Percentiles rank a stretch among this genome's conserved stretches.
phyloP scores from a whole-genome alignment of 441 rosid species.

The Isatis lusitanica region DNA sequence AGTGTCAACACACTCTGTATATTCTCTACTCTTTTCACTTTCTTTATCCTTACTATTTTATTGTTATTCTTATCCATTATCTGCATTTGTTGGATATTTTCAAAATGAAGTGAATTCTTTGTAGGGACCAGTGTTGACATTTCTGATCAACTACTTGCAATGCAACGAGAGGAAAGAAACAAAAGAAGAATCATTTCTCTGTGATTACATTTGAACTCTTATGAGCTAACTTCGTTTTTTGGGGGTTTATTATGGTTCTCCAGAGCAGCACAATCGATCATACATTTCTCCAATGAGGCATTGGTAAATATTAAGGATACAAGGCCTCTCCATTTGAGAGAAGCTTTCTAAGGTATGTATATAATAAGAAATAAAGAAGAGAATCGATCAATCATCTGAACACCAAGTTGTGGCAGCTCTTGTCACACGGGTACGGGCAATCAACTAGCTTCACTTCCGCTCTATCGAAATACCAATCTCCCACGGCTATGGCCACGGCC shows the following conservation, averaged over 20 bases:
- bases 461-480: slow-evolving; percentile 94
- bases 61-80: slow-evolving; percentile 29
- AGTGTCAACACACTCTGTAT: slow-evolving; percentile 41
- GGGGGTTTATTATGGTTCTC: slow-evolving; percentile 23
- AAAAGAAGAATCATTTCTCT: neutral
- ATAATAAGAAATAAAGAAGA: slow-evolving; percentile 15
- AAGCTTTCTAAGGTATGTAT: slow-evolving; percentile 25
- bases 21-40: slow-evolving; percentile 33
- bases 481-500: slow-evolving; percentile 94
- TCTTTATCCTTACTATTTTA: slow-evolving; percentile 18
- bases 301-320: slow-evolving; percentile 27
- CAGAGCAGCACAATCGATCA: slow-evolving; percentile 1
- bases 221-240: slow-evolving; percentile 19
- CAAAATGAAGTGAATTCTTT: neutral
- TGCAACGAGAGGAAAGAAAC: neutral
- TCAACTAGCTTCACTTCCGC: slow-evolving; percentile 64
- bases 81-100: slow-evolving; percentile 9
- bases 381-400: slow-evolving; percentile 45
- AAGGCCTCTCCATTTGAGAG: slow-evolving; percentile 23
- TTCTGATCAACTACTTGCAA: slow-evolving; percentile 18
- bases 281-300: slow-evolving; percentile 33
- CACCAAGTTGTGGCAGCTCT: slow-evolving; percentile 84
- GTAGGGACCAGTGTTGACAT: slow-evolving; percentile 8
- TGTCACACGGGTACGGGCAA: slow-evolving; percentile 90
- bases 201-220: slow-evolving; percentile 16